Conservation (phyloP, 495 filamentous ascomycete genomes). For the Pseudotulostoma volvatum region DNA sequence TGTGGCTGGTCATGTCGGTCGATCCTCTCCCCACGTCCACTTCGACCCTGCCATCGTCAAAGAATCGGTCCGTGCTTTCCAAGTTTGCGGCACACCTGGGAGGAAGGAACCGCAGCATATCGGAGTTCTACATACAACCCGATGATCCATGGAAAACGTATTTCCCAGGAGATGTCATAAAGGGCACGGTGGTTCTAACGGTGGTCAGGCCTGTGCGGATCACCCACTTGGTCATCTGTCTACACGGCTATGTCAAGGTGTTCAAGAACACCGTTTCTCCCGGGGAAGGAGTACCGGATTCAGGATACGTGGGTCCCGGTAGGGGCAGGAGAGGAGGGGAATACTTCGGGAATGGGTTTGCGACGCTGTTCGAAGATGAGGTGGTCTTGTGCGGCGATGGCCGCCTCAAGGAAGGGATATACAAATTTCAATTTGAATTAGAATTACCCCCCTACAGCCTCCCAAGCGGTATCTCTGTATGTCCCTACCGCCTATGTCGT, state of each 20-base stretch:
- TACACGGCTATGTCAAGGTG: slow-evolving; percentile 82
- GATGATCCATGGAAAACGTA: slow-evolving; percentile 85
- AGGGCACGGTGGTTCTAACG: slow-evolving; percentile 63
- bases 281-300: slow-evolving; percentile 37
- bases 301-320: slow-evolving; percentile 33
- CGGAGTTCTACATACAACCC: slow-evolving; percentile 60
- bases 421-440: slow-evolving; percentile 87
- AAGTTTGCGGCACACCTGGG: slow-evolving; percentile 45
- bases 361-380: slow-evolving; percentile 82
- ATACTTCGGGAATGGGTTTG: slow-evolving; percentile 68
- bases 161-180: slow-evolving; percentile 46
- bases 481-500: slow-evolving; percentile 13
- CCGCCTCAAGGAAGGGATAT: slow-evolving; percentile 64
- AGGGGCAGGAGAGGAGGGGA: slow-evolving; percentile 41
- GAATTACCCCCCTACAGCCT: slow-evolving; percentile 60
- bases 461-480: slow-evolving; percentile 86
- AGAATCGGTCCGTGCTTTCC: slow-evolving; percentile 39
- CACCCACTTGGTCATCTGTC: slow-evolving; percentile 74
- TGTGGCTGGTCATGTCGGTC: slow-evolving; percentile 31
- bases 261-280: slow-evolving; percentile 57
- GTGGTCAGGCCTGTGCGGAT: slow-evolving; percentile 70
- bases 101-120: slow-evolving; percentile 51
- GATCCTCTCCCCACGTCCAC: slow-evolving; percentile 20
- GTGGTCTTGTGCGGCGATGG: slow-evolving; percentile 81
- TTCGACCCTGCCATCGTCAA: slow-evolving; percentile 24